phyloP scores from a whole-genome alignment of 2,329 filamentous ascomycete species.

The Gnomoniopsis sp. region DNA sequence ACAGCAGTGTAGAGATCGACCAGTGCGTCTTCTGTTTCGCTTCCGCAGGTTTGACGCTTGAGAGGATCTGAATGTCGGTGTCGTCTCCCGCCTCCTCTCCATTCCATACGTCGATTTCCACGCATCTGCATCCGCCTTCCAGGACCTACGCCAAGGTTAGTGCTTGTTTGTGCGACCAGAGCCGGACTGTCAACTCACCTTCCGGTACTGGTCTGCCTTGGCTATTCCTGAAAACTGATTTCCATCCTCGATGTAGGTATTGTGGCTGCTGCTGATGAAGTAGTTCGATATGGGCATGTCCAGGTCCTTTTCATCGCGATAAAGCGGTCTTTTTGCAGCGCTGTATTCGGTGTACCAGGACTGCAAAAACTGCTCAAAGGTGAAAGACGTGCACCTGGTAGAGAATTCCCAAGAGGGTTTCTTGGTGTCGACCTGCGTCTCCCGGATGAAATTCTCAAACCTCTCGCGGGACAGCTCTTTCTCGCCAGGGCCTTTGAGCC shows the following conservation, averaged over 20 bases:
- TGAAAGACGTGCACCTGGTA: slow-evolving; percentile 37
- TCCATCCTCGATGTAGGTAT: slow-evolving; percentile 80
- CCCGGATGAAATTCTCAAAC: slow-evolving; percentile 3
- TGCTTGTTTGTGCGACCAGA: slow-evolving; percentile 36
- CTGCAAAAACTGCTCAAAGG: slow-evolving; percentile 46
- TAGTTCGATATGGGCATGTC: slow-evolving; percentile 77
- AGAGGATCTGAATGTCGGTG: slow-evolving; percentile 31
- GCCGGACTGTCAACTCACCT: slow-evolving; percentile 25
- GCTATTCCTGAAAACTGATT: slow-evolving; percentile 79
- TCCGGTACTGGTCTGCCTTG: slow-evolving; percentile 73
- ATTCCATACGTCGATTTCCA: slow-evolving; percentile 96
- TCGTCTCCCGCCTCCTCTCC: slow-evolving; percentile 42
- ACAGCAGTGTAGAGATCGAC: slow-evolving; percentile 4
- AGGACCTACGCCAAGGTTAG: slow-evolving; percentile 34
- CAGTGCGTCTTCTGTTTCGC: slow-evolving; percentile 27
- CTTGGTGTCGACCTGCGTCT: not conserved
- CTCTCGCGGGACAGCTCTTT: slow-evolving; percentile 1
- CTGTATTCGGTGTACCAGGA: slow-evolving; percentile 41
- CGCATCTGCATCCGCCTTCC: slow-evolving; percentile 75
- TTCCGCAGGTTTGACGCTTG: slow-evolving; percentile 33
- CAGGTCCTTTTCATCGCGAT: slow-evolving; percentile 49
- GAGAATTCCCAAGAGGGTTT: slow-evolving; percentile 21
- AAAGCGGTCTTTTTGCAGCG: slow-evolving; percentile 39
- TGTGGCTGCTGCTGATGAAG: slow-evolving; percentile 92
- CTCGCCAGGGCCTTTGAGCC: slow-evolving; percentile 4